These are phyloP conservation scores for Suhomyces sp. DNA, from an alignment of 805 yeast genomes.

Conservation along the genomic window DNA sequence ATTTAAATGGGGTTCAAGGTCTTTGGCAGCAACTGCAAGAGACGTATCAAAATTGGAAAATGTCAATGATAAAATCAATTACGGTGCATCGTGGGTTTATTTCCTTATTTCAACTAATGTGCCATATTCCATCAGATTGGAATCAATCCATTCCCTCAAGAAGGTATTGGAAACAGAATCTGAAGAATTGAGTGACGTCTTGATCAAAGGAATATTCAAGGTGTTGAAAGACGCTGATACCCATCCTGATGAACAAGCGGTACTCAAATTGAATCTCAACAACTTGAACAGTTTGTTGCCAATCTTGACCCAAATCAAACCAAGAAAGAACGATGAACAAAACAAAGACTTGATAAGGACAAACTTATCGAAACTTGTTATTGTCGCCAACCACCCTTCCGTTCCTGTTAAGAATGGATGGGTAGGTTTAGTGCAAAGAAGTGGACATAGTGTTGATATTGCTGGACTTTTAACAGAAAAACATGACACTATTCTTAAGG, in stretches of 20 bases:
- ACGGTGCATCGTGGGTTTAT: slow-evolving; percentile 53
- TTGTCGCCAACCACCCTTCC: slow-evolving; percentile 27
- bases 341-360: slow-evolving; percentile 13
- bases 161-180: slow-evolving; percentile 22
- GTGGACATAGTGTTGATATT: slow-evolving; percentile 56
- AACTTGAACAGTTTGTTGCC: slow-evolving; percentile 25
- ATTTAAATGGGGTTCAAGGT: slow-evolving; percentile 51
- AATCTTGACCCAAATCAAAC: slow-evolving; percentile 21
- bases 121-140: slow-evolving; percentile 31
- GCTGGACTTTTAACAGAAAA: slow-evolving; percentile 46
- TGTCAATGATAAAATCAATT: slow-evolving; percentile 17
- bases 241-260: slow-evolving; percentile 10
- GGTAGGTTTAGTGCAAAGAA: slow-evolving; percentile 70
- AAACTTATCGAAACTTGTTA: slow-evolving; percentile 24
- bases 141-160: slow-evolving; percentile 32
- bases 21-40: slow-evolving; percentile 37
- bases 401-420: slow-evolving; percentile 55
- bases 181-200: slow-evolving; percentile 37
- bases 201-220: slow-evolving; percentile 44
- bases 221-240: slow-evolving; percentile 15
- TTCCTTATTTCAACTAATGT: slow-evolving; percentile 44
- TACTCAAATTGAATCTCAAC: slow-evolving; percentile 18
- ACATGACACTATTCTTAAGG: slow-evolving; percentile 21
- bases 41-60: slow-evolving; percentile 11
- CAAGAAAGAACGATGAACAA: slow-evolving; percentile 16